Base-by-base conservation (phyloP, 164 flowering plant species). In the Santalum album region DNA sequence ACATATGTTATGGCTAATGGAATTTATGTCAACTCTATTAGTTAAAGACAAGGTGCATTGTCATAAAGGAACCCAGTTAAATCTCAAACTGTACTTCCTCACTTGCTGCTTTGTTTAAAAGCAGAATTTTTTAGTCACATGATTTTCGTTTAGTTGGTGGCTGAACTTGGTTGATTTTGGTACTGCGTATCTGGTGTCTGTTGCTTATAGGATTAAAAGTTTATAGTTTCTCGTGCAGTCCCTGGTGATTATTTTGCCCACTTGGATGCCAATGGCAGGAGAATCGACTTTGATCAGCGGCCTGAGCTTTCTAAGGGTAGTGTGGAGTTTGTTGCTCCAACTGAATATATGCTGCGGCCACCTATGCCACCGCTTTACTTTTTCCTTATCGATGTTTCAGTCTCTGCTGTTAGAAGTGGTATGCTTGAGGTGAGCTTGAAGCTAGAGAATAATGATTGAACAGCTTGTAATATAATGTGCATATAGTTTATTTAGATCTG, bases 291-390 rank as follows among this genome's bases (percentile, higher is more conserved):
- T 56, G 85, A 87, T 71, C 81, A 84, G 61, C 70, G 95, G 48
- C 97, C 97, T 63, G 99, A 94, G 72, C 97, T 94, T 68, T 68
- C 70, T 20, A 81, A 74, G 75, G 99, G 99, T 42, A 87, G 88
- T 76, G 95, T 94, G 22, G 99, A 94, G 47, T 87, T 80, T 77
- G 85, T 94, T 75, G 99, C 99, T 68, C 96, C 99, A 52, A 78
- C 95, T 54, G 97, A 94, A 51, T 94, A 94, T 68, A 90, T 94
- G 97, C 88, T 87, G 66, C 97, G 99, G 59, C 96, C 97, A 54
- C 99, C 99, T 38, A 94, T 94, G 99, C 99, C 97, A 11, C 99
- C 99, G 25, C 67, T 79, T 25, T 94, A 83, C 51, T 94, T 94
- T 72, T 94, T 94, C 67, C 95, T 94, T 67, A 90, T 94, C 32